Evolutionary conservation across 2,329 filamentous ascomycete species (phyloP), one percentile per base, ranked within the genome.

Genomic region (Xylogone sp.): DNA sequence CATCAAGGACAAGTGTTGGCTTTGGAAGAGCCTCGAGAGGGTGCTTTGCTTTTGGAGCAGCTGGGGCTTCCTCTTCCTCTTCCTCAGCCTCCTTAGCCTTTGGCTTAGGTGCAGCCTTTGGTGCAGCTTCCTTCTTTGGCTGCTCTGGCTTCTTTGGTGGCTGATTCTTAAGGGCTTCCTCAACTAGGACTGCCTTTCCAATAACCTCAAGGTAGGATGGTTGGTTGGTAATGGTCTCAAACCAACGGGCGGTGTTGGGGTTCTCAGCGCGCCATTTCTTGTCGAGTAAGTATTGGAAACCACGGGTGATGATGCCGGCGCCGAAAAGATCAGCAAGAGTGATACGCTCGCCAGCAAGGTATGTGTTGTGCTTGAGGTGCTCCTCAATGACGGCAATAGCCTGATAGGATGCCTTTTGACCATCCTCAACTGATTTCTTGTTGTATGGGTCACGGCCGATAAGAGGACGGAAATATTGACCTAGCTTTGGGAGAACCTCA

Each of bases 331-430:
- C 94, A 72, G 94, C 94, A 63, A 97, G 88, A 66, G 92, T 97
- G 76, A 97, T 84, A 69, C 94, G 91, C 84, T 99, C 94, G 70
- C 92, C 90, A 67, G 97, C 93, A 61, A 99, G 89, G 85, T 88
- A 99, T 68, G 94, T 99, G 85, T 95, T 90, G 78, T 87, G 79
- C 61, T 86, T 78, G 63, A 99, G 87, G 80, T 97, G 89, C 69
- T 88, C 79, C 79, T 99, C 94, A 51, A 94, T 76, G 62, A 89
- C 81, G 57, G 76, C 73, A 63, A 96, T 66, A 62, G 79, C 83
- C 78, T 86, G 87, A 63, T 81, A 72, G 54, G 87, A 75, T 57
- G 71, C 77, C 78, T 90, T 89, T 69, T 83, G 76, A 62, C 81
- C 75, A 22, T 96, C 90, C 51, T 97, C 93, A 56, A 94, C 87